Percentiles rank a stretch among this genome's conserved stretches.
These are phyloP conservation scores for Botrytis hyacinthi DNA, from an alignment of 2,329 filamentous ascomycete species.

Conservation along the genomic window DNA sequence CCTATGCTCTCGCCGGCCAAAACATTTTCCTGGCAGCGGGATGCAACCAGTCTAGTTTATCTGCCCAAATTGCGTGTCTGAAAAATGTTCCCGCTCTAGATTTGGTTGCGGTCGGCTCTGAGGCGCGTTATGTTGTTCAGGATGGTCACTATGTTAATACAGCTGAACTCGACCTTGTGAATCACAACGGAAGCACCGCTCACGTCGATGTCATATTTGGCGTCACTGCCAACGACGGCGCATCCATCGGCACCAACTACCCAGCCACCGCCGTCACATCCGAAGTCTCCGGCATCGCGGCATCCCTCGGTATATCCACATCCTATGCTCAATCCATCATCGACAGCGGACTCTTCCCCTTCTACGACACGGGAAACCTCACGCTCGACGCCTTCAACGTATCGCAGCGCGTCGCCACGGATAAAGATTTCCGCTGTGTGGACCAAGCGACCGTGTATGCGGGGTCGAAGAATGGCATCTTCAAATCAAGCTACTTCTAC, in stretches of 20 bases:
- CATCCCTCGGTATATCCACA: conserved; percentile 47
- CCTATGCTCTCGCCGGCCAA: conserved; percentile 48
- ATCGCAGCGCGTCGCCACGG: conserved; percentile 51
- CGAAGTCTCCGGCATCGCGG: conserved; percentile 45
- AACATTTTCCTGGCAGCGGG: conserved; percentile 49
- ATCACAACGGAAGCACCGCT: conserved; percentile 45
- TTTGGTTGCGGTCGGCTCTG: conserved; percentile 41
- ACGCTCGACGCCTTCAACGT: conserved; percentile 56
- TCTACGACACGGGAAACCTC: conserved; percentile 48
- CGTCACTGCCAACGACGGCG: conserved; percentile 49
- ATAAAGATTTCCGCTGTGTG: conserved; percentile 54
- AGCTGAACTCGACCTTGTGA: conserved; percentile 45
- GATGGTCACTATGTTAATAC: conserved; percentile 53
- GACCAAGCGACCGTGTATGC: conserved; percentile 55
- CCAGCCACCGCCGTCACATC: conserved; percentile 45
- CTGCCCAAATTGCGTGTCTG: conserved; percentile 48
- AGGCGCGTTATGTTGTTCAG: conserved; percentile 53
- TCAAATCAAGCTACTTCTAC: conserved; percentile 50
- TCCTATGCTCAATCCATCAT: conserved; percentile 45
- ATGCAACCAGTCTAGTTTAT: conserved; percentile 45
- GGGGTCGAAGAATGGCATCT: conserved; percentile 42
- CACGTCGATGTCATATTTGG: conserved; percentile 54
- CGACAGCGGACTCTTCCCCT: conserved; percentile 49
- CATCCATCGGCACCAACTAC: conserved; percentile 48
- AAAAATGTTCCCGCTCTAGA: conserved; percentile 43